Evolutionary conservation across 2,329 filamentous ascomycete genomes (phyloP), one percentile per base, ranked within the genome.

Genomic region (Thielaviopsis punctulata): DNA sequence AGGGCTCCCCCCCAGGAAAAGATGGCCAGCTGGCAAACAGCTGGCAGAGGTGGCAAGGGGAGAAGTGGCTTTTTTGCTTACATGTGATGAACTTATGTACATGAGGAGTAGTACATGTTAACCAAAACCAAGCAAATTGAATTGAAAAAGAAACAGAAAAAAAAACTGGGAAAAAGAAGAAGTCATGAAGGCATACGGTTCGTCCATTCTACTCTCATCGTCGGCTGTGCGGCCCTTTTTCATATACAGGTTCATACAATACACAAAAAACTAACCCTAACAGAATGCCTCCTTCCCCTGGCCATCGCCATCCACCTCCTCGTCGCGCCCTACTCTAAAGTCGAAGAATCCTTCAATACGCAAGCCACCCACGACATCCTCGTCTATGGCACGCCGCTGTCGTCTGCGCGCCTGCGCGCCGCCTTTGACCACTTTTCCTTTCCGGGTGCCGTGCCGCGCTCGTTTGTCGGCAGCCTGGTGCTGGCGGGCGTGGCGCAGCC

Each of bases 321-420:
- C 56, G 64, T 80, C 22, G 79, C 89, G 10, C 92, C 92, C 1
- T 90, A 93, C 69, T 95, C 89, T 53, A 98, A 98, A 66, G 92
- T 98, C 55, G 92, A 98, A 66, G 92, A 98, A 67, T 96, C 90
- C 0, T 96, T 98, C 76, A 95, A 95, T 65, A 79, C 96, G 54
- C 92, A 98, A 65, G 92, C 92, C 5, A 77, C 81, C 2, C 92
- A 96, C 66, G 92, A 98, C 64, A 83, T 98, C 33, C 66, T 95
- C 55, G 75, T 77, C 36, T 87, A 92, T 63, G 88, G 88, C 22
- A 79, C 86, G 1, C 86, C 86, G 0, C 63, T 66, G 19, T 41
- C 52, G 15, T 62, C 69, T 49, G 63, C 70, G 12, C 74, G 71
- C 39, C 68, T 92, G 15, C 24, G 25, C 21, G 62, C 70, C 3